Evolutionary conservation across 768 basidiomycete species (phyloP).

Genomic region (Gloeopeniophorella convolvens): DNA sequence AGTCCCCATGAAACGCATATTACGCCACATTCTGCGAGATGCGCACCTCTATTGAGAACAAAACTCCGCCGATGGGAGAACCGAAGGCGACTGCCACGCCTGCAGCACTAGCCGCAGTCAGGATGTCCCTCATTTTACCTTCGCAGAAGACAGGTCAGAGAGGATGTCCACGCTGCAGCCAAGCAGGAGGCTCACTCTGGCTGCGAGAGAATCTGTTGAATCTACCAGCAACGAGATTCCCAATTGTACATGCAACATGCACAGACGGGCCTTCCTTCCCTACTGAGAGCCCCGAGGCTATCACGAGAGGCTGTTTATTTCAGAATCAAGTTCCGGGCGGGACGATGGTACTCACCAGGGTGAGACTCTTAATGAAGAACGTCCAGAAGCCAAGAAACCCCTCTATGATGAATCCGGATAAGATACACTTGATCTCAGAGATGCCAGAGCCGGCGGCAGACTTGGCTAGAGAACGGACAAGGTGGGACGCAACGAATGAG

Average conservation of each 20-base stretch:
- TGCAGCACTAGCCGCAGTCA: constrained; percentile 94
- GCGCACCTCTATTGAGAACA: constrained; percentile 92
- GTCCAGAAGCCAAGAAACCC: constrained; percentile 89
- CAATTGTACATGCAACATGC: constrained; percentile 93
- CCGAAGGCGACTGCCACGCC: constrained; percentile 99
- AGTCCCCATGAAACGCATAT: neutral
- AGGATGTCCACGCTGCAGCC: constrained; percentile 1
- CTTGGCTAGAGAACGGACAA: constrained; percentile 83
- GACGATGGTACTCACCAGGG: constrained; percentile 54
- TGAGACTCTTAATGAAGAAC: constrained; percentile 89
- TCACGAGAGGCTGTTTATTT: constrained; percentile 75
- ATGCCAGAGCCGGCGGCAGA: constrained; percentile 98
- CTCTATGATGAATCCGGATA: constrained; percentile 96
- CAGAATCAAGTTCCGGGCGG: constrained; percentile 3
- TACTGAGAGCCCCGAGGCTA: constrained; percentile 93
- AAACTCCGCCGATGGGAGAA: constrained; percentile 93
- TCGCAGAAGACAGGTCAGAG: constrained; percentile 16
- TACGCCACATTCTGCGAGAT: neutral
- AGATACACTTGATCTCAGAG: constrained; percentile 96
- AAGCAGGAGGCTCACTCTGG: constrained; percentile 53
- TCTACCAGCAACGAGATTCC: constrained; percentile 78
- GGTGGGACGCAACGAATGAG: constrained; percentile 80
- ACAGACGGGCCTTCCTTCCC: constrained; percentile 99
- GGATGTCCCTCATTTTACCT: constrained; percentile 84
- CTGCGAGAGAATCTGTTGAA: constrained; percentile 81